These are phyloP conservation scores for Eucalyptus pumila DNA, from an alignment of 345 rosid genomes.

Conservation along the genomic window DNA sequence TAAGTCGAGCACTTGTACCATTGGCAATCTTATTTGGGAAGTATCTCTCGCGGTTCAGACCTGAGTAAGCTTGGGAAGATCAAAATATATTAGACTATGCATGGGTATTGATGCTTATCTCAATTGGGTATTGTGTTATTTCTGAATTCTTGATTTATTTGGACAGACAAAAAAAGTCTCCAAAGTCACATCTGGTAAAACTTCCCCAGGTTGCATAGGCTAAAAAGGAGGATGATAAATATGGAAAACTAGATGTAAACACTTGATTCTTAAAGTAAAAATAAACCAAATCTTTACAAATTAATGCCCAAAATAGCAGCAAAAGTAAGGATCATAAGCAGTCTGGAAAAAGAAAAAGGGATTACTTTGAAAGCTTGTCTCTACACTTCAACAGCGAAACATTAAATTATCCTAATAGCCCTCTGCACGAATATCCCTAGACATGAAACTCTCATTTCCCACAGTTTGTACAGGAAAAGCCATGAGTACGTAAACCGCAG, in stretches of 20 bases:
- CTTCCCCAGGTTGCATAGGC: background rate
- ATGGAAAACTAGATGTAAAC: background rate
- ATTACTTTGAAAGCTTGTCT: background rate
- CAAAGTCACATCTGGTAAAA: background rate
- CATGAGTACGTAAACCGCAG: background rate
- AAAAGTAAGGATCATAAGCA: background rate
- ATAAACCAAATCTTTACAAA: background rate
- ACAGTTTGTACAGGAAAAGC: background rate
- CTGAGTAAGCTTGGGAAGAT: background rate
- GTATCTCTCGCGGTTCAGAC: background rate
- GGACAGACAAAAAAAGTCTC: background rate
- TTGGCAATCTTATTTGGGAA: background rate
- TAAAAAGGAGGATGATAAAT: background rate
- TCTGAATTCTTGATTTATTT: background rate
- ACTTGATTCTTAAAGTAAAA: background rate
- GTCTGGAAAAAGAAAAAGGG: background rate
- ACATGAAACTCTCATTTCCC: background rate
- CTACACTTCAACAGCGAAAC: background rate
- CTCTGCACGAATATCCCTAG: background rate
- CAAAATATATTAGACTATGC: background rate
- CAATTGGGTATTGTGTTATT: background rate
- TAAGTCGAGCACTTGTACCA: background rate
- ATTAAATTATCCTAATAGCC: background rate
- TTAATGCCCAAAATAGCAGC: background rate
- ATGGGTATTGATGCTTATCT: background rate